A percentile compares a stretch with the other conserved stretches of the same genome.
Evolutionary conservation across 345 rosid species (phyloP).

Genomic region (Syzygium aqueum): DNA sequence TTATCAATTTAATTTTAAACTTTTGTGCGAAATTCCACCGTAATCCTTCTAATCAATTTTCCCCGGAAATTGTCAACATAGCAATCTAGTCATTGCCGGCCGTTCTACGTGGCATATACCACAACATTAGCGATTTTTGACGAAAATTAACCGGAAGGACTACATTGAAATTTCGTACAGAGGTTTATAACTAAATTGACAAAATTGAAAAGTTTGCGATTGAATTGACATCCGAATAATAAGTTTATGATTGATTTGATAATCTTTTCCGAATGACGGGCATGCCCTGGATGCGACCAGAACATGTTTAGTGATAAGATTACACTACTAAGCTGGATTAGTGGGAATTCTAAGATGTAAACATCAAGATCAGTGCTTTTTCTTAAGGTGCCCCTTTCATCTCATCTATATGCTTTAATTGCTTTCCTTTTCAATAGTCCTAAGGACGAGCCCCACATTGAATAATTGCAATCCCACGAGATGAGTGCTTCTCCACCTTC

Average conservation of each 20-base stretch:
- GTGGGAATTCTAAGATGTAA: background rate
- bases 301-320: background rate
- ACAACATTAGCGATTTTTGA: fast-evolving
- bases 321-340: background rate
- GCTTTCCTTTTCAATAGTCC: background rate
- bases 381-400: background rate
- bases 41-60: background rate
- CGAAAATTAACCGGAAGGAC: background rate
- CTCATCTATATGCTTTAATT: background rate
- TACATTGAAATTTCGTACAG: background rate
- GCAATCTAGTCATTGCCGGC: fast-evolving
- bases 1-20: background rate
- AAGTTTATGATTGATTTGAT: background rate
- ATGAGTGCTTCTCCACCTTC: background rate
- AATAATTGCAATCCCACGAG: background rate
- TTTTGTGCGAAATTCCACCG: background rate
- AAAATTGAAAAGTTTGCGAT: background rate
- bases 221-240: background rate
- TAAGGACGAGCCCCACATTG: background rate
- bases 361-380: background rate
- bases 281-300: background rate
- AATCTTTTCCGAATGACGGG: background rate
- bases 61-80: fast-evolving
- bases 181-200: background rate
- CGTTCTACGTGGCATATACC: background rate